Evolutionary conservation across 192 early-diverging fungal species (phyloP).

Genomic region (Coemansia sp.): DNA sequence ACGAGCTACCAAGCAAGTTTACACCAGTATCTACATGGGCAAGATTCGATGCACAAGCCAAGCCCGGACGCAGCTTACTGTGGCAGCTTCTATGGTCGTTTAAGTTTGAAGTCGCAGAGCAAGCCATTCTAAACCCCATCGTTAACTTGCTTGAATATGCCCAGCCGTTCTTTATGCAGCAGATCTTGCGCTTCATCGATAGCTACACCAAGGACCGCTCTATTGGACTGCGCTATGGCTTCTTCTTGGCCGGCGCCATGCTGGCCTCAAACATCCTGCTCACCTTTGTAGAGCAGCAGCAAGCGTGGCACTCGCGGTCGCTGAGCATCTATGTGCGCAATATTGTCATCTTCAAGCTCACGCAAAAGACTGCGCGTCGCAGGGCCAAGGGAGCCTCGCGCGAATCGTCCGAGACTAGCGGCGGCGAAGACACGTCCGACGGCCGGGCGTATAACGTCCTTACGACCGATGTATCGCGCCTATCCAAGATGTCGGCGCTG

Average conservation of each 20-base stretch:
- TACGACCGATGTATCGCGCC: slow-evolving; percentile 64
- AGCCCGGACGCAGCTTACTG: slow-evolving; percentile 9
- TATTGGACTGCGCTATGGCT: slow-evolving; percentile 44
- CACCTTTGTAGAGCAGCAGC: slow-evolving; percentile 60
- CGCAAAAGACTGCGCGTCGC: slow-evolving; percentile 62
- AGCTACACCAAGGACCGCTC: slow-evolving; percentile 28
- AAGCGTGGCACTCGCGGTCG: slow-evolving; percentile 65
- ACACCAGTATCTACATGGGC: slow-evolving; percentile 7
- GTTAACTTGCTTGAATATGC: slow-evolving; percentile 44
- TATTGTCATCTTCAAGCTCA: slow-evolving; percentile 62
- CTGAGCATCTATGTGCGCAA: slow-evolving; percentile 60
- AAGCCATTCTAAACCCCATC: slow-evolving; percentile 33
- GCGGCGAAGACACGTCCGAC: slow-evolving; percentile 30
- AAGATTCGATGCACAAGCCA: slow-evolving; percentile 9
- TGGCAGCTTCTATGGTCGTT: slow-evolving; percentile 42
- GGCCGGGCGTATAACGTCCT: slow-evolving; percentile 72
- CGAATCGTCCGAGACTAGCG: slow-evolving; percentile 15
- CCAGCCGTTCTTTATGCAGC: slow-evolving; percentile 65
- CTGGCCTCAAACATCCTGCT: slow-evolving; percentile 48
- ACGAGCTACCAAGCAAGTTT: slow-evolving; percentile 11
- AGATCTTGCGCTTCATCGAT: slow-evolving; percentile 57
- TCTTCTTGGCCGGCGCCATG: slow-evolving; percentile 60
- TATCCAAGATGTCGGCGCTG: slow-evolving; percentile 55
- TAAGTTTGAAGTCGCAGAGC: slow-evolving; percentile 37
- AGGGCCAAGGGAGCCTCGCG: slow-evolving; percentile 54